Percentiles rank a stretch among this genome's conserved stretches.
These are phyloP conservation scores for Geranium brycei DNA, from an alignment of 345 rosid species.

Conservation along the genomic window DNA sequence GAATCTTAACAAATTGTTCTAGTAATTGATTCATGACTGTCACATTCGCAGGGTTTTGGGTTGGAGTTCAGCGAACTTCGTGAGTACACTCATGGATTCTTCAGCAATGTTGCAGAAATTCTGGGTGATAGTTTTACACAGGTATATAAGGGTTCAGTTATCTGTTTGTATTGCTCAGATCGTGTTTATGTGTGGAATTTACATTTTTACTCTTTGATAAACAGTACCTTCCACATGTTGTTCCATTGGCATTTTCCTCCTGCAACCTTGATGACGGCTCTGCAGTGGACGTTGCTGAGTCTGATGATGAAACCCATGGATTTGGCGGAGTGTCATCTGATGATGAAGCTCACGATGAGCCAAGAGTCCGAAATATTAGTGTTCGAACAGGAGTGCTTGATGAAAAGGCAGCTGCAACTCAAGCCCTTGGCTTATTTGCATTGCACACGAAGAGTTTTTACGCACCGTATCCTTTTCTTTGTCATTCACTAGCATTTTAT, in stretches of 20 bases:
- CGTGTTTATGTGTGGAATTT: neutral
- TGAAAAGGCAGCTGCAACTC: conserved; percentile 99
- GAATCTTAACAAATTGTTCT: neutral
- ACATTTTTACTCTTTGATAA: conserved; percentile 7
- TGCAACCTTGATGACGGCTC: conserved; percentile 99
- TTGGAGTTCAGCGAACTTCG: conserved; percentile 93
- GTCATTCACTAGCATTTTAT: conserved; percentile 3
- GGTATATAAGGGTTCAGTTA: conserved; percentile 32
- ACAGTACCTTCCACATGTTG: conserved; percentile 91
- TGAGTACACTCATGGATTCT: conserved; percentile 96
- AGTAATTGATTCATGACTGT: conserved; percentile 9
- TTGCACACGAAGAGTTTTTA: conserved; percentile 67
- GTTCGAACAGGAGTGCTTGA: conserved; percentile 94
- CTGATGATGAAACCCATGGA: conserved; percentile 79
- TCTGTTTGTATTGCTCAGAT: conserved; percentile 7
- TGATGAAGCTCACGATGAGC: conserved; percentile 97
- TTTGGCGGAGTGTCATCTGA: conserved; percentile 95
- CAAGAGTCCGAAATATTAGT: conserved; percentile 87
- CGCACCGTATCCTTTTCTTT: conserved; percentile 71
- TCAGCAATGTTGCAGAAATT: conserved; percentile 94
- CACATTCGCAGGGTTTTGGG: conserved; percentile 60
- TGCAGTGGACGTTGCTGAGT: conserved; percentile 79
- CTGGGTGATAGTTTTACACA: conserved; percentile 71
- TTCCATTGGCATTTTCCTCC: conserved; percentile 76
- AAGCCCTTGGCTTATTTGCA: conserved; percentile 94